Percentiles rank a stretch among this genome's conserved stretches.
These are phyloP conservation scores for Rosa rugosa DNA, from an alignment of 306 rosid species.

Conservation along the genomic window DNA sequence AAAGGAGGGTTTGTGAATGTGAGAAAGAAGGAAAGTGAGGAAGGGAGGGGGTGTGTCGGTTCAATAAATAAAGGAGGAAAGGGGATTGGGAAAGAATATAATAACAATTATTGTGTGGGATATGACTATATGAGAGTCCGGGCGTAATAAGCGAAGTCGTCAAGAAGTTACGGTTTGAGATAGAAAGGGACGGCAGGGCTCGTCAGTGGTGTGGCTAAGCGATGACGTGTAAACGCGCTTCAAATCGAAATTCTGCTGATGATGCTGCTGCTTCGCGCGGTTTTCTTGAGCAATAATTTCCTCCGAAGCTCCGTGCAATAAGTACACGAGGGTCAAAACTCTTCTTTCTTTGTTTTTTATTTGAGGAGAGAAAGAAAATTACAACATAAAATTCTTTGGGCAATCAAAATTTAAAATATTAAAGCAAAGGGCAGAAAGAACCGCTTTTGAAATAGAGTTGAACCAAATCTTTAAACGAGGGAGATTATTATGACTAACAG, in stretches of 20 bases:
- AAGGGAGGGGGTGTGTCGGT: not conserved
- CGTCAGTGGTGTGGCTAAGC: not conserved
- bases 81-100: not conserved
- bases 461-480: too few species aligned
- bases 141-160: constrained; percentile 6
- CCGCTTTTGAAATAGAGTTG: too few species aligned
- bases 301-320: not conserved
- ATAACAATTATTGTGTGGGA: not conserved
- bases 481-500: too few species aligned
- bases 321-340: not conserved
- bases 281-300: not conserved
- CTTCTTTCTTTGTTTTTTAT: too few species aligned
- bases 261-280: not conserved
- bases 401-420: too few species aligned
- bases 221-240: not conserved
- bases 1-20: not conserved
- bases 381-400: too few species aligned
- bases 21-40: not conserved
- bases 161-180: not conserved
- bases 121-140: not conserved
- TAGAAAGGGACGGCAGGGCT: not conserved
- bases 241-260: not conserved
- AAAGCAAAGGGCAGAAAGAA: too few species aligned
- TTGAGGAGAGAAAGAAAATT: too few species aligned
- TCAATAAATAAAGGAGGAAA: not conserved